Conservation (phyloP, 2,329 filamentous ascomycete genomes). For the Nigrospora osmanthi region DNA sequence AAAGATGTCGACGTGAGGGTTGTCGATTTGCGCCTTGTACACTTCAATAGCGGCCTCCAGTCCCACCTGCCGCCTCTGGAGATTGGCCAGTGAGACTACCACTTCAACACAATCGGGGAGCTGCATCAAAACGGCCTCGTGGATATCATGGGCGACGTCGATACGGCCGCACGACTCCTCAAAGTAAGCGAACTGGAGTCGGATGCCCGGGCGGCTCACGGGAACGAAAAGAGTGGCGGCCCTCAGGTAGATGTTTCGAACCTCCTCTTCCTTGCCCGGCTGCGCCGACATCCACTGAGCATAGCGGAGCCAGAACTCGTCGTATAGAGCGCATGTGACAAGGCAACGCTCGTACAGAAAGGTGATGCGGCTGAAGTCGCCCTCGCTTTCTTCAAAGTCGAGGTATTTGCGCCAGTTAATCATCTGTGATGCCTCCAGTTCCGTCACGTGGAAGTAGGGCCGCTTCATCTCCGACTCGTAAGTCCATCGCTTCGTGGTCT, state of each 20-base stretch:
- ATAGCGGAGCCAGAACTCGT: conserved; percentile 98
- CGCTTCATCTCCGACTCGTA: conserved; percentile 93
- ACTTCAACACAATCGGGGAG: conserved; percentile 81
- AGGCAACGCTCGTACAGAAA: conserved; percentile 93
- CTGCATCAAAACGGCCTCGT: conserved; percentile 67
- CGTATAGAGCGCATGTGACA: conserved; percentile 88
- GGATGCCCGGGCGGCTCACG: conserved; percentile 73
- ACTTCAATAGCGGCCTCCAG: conserved; percentile 78
- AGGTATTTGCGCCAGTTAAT: conserved; percentile 93
- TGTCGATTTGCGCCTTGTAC: conserved; percentile 74
- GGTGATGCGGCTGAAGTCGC: conserved; percentile 63
- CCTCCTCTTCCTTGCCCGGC: conserved; percentile 75
- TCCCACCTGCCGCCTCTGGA: conserved; percentile 75
- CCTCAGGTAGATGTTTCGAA: conserved; percentile 84
- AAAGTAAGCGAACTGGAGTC: conserved; percentile 88
- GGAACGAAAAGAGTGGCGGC: conserved; percentile 81
- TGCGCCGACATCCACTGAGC: conserved; percentile 87
- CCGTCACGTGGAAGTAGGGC: conserved; percentile 93
- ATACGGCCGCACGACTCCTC: conserved; percentile 77
- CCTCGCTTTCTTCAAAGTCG: conserved; percentile 81
- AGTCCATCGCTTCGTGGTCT: conserved; percentile 89
- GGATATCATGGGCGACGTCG: conserved; percentile 76
- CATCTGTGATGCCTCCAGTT: conserved; percentile 78
- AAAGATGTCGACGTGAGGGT: conserved; percentile 61
- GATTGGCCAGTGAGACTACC: conserved; percentile 79